Conservation (phyloP, 2,329 filamentous ascomycete species). For the Penicillium verrucosum region DNA sequence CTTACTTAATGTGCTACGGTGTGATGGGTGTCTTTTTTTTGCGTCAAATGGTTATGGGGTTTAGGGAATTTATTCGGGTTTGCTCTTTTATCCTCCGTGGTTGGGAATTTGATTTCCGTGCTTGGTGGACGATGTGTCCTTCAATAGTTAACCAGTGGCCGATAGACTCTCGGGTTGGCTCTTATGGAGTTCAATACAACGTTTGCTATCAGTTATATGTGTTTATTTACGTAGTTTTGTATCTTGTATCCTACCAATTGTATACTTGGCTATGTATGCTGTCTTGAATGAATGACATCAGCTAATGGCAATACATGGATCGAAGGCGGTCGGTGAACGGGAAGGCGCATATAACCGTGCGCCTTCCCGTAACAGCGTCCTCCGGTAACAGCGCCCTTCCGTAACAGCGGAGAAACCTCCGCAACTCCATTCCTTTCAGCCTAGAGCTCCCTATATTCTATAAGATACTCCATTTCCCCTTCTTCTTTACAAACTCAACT, state of each 20-base stretch:
- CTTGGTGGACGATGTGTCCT: neutral
- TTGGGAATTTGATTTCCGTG: neutral
- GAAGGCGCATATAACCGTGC: no score
- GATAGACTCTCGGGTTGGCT: neutral
- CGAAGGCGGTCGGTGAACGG: no score
- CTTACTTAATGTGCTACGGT: conserved; percentile 22
- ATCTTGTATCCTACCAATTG: neutral
- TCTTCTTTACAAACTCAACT: neutral
- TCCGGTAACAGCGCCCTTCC: no score
- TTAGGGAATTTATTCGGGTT: conserved; percentile 1
- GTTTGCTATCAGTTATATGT: neutral
- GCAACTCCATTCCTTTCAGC: neutral
- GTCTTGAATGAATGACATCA: neutral
- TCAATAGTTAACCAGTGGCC: conserved; percentile 6
- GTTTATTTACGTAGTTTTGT: neutral
- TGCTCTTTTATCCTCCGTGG: conserved; percentile 3
- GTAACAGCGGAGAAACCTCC: neutral
- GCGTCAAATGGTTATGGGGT: neutral
- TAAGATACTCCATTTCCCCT: neutral
- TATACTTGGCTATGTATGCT: neutral
- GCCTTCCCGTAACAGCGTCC: no score
- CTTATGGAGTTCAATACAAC: neutral
- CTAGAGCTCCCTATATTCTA: neutral
- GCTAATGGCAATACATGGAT: no score
- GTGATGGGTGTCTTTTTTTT: conserved; percentile 16